These are phyloP conservation scores for Kwoniella newhampshirensis DNA, from an alignment of 768 basidiomycete genomes.

Conservation along the genomic window DNA sequence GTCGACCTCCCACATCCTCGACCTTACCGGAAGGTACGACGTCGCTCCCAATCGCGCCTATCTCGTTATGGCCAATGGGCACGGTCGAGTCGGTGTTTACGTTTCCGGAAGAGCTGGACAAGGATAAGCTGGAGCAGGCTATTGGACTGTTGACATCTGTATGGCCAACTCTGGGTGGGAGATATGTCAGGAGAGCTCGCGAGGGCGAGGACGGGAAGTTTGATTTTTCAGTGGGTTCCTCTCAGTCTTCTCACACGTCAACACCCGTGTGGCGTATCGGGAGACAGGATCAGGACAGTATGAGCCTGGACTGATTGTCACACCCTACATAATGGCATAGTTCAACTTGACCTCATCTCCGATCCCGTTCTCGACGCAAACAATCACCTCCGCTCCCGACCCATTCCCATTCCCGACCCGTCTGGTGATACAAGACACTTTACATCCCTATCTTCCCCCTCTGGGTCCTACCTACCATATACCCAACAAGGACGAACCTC, in stretches of 20 bases:
- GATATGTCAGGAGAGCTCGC: slow-evolving; percentile 1
- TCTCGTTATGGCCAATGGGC: slow-evolving; percentile 3
- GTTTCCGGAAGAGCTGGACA: not conserved
- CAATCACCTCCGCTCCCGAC: too few relatives aligned
- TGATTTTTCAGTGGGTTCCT: slow-evolving; percentile 6
- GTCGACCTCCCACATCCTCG: not conserved
- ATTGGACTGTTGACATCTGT: not conserved
- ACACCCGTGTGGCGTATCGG: too few relatives aligned
- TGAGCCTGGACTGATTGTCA: not conserved
- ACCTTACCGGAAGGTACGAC: not conserved
- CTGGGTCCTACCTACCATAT: too few relatives aligned
- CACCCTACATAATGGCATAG: not conserved
- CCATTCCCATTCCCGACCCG: too few relatives aligned
- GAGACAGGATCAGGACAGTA: too few relatives aligned
- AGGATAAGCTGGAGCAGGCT: not conserved
- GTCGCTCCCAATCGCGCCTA: not conserved
- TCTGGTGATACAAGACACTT: too few relatives aligned
- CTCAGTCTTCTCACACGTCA: too few relatives aligned
- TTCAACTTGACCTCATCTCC: slow-evolving; percentile 1
- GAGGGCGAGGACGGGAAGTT: not conserved
- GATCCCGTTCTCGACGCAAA: slow-evolving; percentile 3
- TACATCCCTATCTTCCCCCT: too few relatives aligned
- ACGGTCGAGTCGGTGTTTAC: not conserved
- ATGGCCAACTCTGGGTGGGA: slow-evolving; percentile 8
- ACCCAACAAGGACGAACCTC: not conserved